These are phyloP conservation scores for Puccinia brachypodii DNA, from an alignment of 1,284 basidiomycete genomes.

Conservation along the genomic window DNA sequence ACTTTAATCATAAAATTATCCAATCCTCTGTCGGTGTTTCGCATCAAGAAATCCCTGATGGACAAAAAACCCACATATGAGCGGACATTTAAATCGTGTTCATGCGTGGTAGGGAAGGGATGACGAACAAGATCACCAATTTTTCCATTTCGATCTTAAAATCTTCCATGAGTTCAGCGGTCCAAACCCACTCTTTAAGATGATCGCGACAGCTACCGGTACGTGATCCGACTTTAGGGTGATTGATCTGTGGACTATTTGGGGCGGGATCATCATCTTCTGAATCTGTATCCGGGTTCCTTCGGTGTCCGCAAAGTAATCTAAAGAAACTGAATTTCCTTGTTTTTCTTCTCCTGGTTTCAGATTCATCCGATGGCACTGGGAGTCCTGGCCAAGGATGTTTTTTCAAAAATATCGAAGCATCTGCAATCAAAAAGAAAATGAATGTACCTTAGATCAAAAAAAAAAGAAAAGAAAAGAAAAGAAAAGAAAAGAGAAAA, in stretches of 20 bases:
- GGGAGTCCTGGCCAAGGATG: conserved; percentile 85
- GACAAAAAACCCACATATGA: no score
- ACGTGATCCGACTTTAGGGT: conserved; percentile 52
- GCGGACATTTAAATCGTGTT: background rate
- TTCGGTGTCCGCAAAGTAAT: conserved; percentile 74
- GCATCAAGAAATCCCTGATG: conserved; percentile 74
- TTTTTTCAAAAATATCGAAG: conserved; percentile 77
- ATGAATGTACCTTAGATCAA: background rate
- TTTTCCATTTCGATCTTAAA: conserved; percentile 86
- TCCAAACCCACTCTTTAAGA: conserved; percentile 66
- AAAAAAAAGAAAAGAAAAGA: background rate
- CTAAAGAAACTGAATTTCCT: conserved; percentile 50
- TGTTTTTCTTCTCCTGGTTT: conserved; percentile 49
- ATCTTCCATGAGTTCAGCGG: conserved; percentile 69
- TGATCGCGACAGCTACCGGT: conserved; percentile 51
- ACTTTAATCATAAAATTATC: conserved; percentile 59
- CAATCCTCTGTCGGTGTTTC: conserved; percentile 66
- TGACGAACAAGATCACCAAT: conserved; percentile 70
- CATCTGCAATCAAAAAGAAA: conserved; percentile 63
- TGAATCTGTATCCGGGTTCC: conserved; percentile 68
- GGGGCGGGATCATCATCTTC: conserved; percentile 58
- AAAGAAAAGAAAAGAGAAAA: conserved; percentile 9
- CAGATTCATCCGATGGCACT: conserved; percentile 75
- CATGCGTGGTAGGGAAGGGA: background rate
- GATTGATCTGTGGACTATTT: conserved; percentile 48